phyloP scores from a whole-genome alignment of 495 filamentous ascomycete genomes.

The Tuber borchii region DNA sequence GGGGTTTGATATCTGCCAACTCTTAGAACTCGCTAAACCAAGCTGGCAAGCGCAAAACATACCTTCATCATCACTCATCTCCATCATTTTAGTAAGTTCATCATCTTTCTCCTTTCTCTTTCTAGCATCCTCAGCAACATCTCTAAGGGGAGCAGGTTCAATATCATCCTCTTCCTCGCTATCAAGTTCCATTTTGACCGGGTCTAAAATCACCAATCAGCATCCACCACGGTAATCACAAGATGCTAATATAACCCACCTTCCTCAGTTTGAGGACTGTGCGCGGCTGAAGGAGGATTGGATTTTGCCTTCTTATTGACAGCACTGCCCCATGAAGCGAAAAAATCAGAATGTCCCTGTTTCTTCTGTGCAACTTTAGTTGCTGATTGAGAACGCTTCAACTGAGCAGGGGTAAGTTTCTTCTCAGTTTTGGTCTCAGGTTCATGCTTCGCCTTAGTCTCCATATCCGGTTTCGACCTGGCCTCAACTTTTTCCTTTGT shows the following conservation, averaged over 20 bases:
- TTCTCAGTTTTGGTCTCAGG: conserved; percentile 43
- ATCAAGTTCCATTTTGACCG: conserved; percentile 28
- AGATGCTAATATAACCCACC: not conserved
- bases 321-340: conserved; percentile 46
- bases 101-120: conserved; percentile 51
- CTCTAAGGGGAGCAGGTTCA: conserved; percentile 20
- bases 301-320: conserved; percentile 44
- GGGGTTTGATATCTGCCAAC: conserved; percentile 46
- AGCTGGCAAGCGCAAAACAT: conserved; percentile 6
- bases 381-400: not conserved
- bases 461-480: conserved; percentile 31
- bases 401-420: conserved; percentile 6
- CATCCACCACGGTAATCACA: not conserved
- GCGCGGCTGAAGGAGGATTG: conserved; percentile 40
- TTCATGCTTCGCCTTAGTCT: conserved; percentile 3
- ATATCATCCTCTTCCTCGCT: conserved; percentile 34
- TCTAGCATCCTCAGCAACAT: conserved; percentile 47
- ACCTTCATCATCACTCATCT: conserved; percentile 52
- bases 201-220: conserved; percentile 8
- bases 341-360: conserved; percentile 29
- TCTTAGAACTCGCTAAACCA: conserved; percentile 1
- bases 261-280: conserved; percentile 28
- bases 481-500: conserved; percentile 42
- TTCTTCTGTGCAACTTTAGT: conserved; percentile 31
- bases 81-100: conserved; percentile 65